phyloP scores from a whole-genome alignment of 2,329 filamentous ascomycete genomes.

The Venturia carpophila region DNA sequence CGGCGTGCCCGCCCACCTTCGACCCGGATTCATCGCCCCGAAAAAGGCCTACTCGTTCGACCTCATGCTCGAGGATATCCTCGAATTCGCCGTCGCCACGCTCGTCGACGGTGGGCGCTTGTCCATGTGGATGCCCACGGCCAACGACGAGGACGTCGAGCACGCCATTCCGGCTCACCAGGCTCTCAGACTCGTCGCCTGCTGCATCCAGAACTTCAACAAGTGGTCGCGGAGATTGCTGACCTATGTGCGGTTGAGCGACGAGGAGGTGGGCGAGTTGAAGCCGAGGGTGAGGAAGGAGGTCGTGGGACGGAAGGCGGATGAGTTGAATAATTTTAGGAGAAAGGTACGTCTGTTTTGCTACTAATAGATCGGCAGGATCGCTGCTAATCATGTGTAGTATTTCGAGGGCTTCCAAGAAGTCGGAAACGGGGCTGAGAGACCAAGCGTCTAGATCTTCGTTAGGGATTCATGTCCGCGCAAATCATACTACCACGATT shows the following conservation, averaged over 20 bases:
- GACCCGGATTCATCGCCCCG: conserved; percentile 67
- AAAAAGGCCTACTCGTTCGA: conserved; percentile 90
- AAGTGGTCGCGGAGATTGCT: conserved; percentile 88
- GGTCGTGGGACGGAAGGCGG: conserved; percentile 45
- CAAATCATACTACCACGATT: background rate
- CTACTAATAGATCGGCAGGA: too few relatives aligned
- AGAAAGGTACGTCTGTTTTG: conserved; percentile 37
- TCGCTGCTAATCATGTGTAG: background rate
- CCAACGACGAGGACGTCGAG: conserved; percentile 54
- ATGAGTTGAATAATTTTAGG: conserved; percentile 62
- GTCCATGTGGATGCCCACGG: conserved; percentile 96
- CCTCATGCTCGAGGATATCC: conserved; percentile 82
- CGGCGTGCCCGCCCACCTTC: conserved; percentile 63
- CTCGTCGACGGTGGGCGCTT: conserved; percentile 73
- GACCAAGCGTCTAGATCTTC: background rate
- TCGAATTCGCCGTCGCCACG: conserved; percentile 68
- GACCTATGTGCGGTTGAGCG: conserved; percentile 67
- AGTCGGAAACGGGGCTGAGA: background rate
- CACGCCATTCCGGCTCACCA: conserved; percentile 71
- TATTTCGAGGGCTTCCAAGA: conserved; percentile 35
- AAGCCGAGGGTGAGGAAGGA: conserved; percentile 25
- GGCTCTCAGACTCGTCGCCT: conserved; percentile 60
- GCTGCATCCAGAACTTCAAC: conserved; percentile 82
- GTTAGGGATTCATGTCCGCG: background rate
- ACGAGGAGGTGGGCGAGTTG: conserved; percentile 41